Conservation (phyloP, 208 protist species). For the Herpetomonas tarakana region DNA sequence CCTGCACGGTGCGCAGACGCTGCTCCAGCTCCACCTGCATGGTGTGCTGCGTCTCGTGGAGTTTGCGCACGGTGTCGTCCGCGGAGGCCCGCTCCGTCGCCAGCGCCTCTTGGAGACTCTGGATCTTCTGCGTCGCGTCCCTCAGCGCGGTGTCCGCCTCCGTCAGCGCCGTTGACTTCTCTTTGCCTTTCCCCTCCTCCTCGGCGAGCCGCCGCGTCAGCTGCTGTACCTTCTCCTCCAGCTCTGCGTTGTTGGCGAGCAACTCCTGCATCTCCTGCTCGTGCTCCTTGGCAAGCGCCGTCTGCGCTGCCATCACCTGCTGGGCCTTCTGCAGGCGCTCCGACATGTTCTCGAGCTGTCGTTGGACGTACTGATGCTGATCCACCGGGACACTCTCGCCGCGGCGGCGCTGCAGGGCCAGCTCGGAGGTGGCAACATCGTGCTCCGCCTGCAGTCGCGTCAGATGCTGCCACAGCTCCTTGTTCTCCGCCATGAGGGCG, state of each 20-base stretch:
- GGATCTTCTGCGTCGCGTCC: conserved; percentile 26
- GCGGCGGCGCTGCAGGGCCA: conserved; percentile 24
- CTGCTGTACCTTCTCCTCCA: conserved; percentile 34
- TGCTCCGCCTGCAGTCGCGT: conserved; percentile 51
- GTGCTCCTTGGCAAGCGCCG: conserved; percentile 38
- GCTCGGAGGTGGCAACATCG: conserved; percentile 39
- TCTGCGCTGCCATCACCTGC: conserved; percentile 55
- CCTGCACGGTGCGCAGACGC: conserved; percentile 32
- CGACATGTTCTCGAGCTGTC: conserved; percentile 47
- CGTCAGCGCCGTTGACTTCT: conserved; percentile 21
- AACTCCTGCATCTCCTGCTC: conserved; percentile 54
- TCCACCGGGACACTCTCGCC: conserved; percentile 41
- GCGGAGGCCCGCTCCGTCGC: conserved; percentile 16
- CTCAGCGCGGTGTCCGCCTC: conserved; percentile 29
- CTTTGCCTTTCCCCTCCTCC: conserved; percentile 6
- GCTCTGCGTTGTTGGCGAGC: conserved; percentile 34
- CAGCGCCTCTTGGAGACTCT: conserved; percentile 22
- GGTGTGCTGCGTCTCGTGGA: conserved; percentile 21
- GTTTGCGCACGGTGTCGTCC: conserved; percentile 17
- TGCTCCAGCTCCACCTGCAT: conserved; percentile 42
- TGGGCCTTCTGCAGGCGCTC: conserved; percentile 59
- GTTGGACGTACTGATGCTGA: conserved; percentile 55
- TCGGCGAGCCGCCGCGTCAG: conserved; percentile 17
- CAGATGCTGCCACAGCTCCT: conserved; percentile 67
- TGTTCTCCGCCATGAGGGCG: conserved; percentile 66